These are phyloP conservation scores for Cladosporium halotolerans DNA, from an alignment of 2,329 filamentous ascomycete genomes.

Conservation along the genomic window DNA sequence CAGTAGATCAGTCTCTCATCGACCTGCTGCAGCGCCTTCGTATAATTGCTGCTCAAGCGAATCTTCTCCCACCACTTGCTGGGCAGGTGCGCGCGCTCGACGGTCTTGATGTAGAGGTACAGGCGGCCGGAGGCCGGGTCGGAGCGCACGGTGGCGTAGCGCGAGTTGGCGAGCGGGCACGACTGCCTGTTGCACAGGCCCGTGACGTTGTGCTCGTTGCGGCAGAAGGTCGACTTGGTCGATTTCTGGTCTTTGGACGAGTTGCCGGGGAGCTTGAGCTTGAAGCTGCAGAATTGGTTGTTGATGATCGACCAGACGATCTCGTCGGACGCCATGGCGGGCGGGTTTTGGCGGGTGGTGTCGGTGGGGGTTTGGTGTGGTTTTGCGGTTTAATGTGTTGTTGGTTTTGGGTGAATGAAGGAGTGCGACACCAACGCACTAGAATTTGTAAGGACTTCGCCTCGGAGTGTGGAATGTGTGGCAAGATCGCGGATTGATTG, in stretches of 20 bases:
- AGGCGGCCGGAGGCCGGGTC: conserved; percentile 73
- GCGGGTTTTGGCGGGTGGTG: not conserved
- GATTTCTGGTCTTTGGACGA: conserved; percentile 47
- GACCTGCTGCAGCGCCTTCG: conserved; percentile 79
- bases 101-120: conserved; percentile 95
- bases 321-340: conserved; percentile 78
- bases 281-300: conserved; percentile 91
- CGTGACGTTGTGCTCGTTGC: conserved; percentile 58
- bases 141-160: conserved; percentile 86
- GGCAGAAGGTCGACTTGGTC: conserved; percentile 89
- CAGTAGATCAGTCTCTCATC: conserved; percentile 85
- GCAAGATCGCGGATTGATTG: not conserved
- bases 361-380: not conserved
- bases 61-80: conserved; percentile 93
- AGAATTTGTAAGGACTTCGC: too few relatives aligned
- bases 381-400: not conserved
- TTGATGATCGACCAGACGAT: conserved; percentile 97
- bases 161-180: conserved; percentile 82
- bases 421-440: not conserved
- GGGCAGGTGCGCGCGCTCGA: conserved; percentile 81
- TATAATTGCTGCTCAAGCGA: conserved; percentile 83
- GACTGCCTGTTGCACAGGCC: conserved; percentile 78
- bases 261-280: conserved; percentile 59
- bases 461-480: not conserved
- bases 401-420: not conserved